phyloP scores from a whole-genome alignment of 2,329 filamentous ascomycete species.

The Arachnomyces sp. region DNA sequence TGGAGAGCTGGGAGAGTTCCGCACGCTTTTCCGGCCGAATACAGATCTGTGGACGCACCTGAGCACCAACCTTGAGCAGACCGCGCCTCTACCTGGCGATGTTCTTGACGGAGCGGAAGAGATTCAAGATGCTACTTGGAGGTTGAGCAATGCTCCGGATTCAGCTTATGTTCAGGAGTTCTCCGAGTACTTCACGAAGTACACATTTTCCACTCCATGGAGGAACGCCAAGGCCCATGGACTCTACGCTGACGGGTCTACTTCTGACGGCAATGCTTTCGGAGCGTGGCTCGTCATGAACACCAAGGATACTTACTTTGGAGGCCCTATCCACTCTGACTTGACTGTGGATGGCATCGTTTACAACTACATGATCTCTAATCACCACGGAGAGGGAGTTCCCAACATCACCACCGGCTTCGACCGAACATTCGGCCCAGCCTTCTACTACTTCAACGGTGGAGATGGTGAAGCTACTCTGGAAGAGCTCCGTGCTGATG shows the following conservation, averaged over 20 bases:
- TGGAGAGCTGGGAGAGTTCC: slow-evolving; percentile 52
- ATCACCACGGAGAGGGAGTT: slow-evolving; percentile 55
- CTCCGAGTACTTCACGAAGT: slow-evolving; percentile 58
- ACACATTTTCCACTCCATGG: slow-evolving; percentile 54
- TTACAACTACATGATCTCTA: slow-evolving; percentile 57
- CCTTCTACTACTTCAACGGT: slow-evolving; percentile 57
- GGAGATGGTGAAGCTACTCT: slow-evolving; percentile 40
- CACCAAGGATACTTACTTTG: slow-evolving; percentile 55
- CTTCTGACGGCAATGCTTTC: slow-evolving; percentile 44
- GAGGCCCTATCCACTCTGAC: slow-evolving; percentile 55
- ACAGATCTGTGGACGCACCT: slow-evolving; percentile 55
- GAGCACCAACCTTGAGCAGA: slow-evolving; percentile 48
- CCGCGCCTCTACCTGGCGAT: slow-evolving; percentile 39
- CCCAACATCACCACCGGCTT: slow-evolving; percentile 58
- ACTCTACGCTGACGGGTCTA: slow-evolving; percentile 44
- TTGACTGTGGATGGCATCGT: slow-evolving; percentile 57
- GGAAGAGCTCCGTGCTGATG: slow-evolving; percentile 46
- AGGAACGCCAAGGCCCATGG: slow-evolving; percentile 52
- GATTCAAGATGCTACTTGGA: slow-evolving; percentile 59
- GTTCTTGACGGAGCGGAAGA: slow-evolving; percentile 36
- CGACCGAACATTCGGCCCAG: slow-evolving; percentile 57
- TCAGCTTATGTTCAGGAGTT: slow-evolving; percentile 50
- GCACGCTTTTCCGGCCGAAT: slow-evolving; percentile 54
- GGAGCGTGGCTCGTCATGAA: slow-evolving; percentile 59
- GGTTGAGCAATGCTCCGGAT: slow-evolving; percentile 45